These are phyloP conservation scores for Neurospora sp. DNA, from an alignment of 2,329 filamentous ascomycete species.

Conservation along the genomic window DNA sequence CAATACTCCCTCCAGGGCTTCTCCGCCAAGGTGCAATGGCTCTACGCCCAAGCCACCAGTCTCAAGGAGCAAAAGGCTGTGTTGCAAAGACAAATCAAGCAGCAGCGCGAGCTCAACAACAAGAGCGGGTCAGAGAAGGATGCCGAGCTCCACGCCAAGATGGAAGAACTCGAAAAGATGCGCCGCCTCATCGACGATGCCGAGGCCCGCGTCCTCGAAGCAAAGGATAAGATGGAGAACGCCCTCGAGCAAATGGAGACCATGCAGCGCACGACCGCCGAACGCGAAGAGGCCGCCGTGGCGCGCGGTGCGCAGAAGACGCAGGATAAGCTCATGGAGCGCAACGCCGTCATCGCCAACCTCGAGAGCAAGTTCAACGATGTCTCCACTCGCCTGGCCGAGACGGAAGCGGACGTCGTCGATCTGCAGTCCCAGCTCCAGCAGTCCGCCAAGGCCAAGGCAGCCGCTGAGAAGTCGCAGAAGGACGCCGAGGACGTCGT, in stretches of 20 bases:
- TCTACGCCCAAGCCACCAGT: slow-evolving; percentile 66
- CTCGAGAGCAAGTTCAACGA: slow-evolving; percentile 34
- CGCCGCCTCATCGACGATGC: slow-evolving; percentile 21
- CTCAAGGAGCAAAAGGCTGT: slow-evolving; percentile 84
- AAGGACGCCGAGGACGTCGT: slow-evolving; percentile 16
- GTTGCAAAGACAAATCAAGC: slow-evolving; percentile 84
- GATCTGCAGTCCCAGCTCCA: slow-evolving; percentile 24
- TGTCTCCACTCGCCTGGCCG: slow-evolving; percentile 26
- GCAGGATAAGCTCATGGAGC: slow-evolving; percentile 32
- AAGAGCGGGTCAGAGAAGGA: slow-evolving; percentile 70
- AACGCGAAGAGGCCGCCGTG: slow-evolving; percentile 20
- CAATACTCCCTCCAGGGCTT: slow-evolving; percentile 68
- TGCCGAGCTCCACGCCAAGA: slow-evolving; percentile 49
- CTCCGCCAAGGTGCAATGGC: slow-evolving; percentile 65
- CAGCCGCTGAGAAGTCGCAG: slow-evolving; percentile 1
- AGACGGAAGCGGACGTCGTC: slow-evolving; percentile 28
- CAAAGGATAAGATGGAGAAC: slow-evolving; percentile 39
- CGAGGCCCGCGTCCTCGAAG: slow-evolving; percentile 26
- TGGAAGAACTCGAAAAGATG: slow-evolving; percentile 42
- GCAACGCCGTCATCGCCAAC: slow-evolving; percentile 32
- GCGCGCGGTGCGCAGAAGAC: slow-evolving; percentile 27
- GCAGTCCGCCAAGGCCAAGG: slow-evolving; percentile 7
- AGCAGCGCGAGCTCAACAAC: slow-evolving; percentile 86
- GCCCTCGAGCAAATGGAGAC: slow-evolving; percentile 38
- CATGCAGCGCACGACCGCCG: slow-evolving; percentile 21